Percentiles rank a stretch among this genome's conserved stretches.
Evolutionary conservation across 2,329 filamentous ascomycete species (phyloP).

Genomic region (Neonectria coccinea): DNA sequence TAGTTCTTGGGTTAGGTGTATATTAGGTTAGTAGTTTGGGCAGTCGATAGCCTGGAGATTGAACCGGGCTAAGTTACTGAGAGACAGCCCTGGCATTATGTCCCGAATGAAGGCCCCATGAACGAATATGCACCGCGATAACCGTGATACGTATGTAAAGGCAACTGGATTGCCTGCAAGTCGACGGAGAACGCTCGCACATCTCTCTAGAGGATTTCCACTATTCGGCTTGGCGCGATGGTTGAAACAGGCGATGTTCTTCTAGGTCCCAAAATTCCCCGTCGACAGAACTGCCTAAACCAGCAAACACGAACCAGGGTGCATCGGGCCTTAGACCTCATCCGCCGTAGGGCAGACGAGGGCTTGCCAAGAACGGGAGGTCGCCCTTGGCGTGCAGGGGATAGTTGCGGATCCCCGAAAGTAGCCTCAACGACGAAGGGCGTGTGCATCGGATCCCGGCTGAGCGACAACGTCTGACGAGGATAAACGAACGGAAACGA

Average conservation of each 20-base stretch:
- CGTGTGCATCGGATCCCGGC: not conserved
- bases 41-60: too few species aligned
- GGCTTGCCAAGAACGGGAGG: conserved; percentile 5
- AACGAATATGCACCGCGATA: too few species aligned
- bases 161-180: too few species aligned
- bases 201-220: too few species aligned
- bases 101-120: too few species aligned
- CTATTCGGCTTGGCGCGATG: not conserved
- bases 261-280: not conserved
- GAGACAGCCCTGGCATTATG: too few species aligned
- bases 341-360: conserved; percentile 3
- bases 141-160: too few species aligned
- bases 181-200: too few species aligned
- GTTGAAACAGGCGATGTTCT: conserved; percentile 3
- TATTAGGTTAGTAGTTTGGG: too few species aligned
- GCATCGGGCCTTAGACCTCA: not conserved
- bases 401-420: conserved; percentile 8
- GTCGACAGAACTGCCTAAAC: conserved; percentile 13
- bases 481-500: too few species aligned
- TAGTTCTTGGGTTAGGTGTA: too few species aligned
- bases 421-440: conserved; percentile 10
- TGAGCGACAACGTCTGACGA: not conserved
- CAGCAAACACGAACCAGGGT: not conserved
- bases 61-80: too few species aligned
- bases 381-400: not conserved